Base-by-base conservation (phyloP, 73 alveolate species). In the Stentor roeselii region DNA sequence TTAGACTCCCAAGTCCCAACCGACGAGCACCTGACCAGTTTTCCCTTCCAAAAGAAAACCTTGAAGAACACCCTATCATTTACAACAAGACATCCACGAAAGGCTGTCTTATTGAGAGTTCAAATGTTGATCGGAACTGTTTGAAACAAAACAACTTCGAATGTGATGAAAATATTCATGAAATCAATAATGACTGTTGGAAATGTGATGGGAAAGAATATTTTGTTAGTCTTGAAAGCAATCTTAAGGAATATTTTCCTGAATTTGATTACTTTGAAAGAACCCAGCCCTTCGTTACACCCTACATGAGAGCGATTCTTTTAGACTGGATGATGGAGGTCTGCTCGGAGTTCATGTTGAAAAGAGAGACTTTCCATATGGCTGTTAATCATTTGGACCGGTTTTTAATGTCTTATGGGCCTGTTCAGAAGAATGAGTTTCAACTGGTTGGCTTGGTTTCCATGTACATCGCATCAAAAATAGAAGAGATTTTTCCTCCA, bases 261-360 rank as follows among this genome's bases (percentile, higher is more conserved):
- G 21, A 50, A 11, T 50, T 50, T 21, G 21, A 50, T 50, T 50
- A 50, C 21, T 50, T 50, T 21, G 6, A 50, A 11, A 50, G 30
- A 50, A 50, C 6, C 6, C 67, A 50, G 21, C 67, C 67, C 6
- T 11, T 11, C 21, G 21, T 50, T 21, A 50, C 67, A 6, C 67
- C 67, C 21, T 50, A 50, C 39, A 96, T 95, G 97, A 87, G 99
- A 60, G 82, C 94, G 59, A 88, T 96, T 21, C 89, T 96, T 67
- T 61, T 93, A 30, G 99, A 96, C 82, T 96, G 99, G 99, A 92
- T 96, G 92, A 95, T 92, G 97, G 99, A 96, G 83, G 99, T 96
- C 39, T 92, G 97, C n/a, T 88, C 87, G 60, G 98, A 96, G 86
- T 95, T 96, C 61, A 92, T 92, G 11, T 90, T 96, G 76, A 88